These are phyloP conservation scores for Chondrus crispus DNA, from an alignment of 23 red algal species.

Conservation along the genomic window DNA sequence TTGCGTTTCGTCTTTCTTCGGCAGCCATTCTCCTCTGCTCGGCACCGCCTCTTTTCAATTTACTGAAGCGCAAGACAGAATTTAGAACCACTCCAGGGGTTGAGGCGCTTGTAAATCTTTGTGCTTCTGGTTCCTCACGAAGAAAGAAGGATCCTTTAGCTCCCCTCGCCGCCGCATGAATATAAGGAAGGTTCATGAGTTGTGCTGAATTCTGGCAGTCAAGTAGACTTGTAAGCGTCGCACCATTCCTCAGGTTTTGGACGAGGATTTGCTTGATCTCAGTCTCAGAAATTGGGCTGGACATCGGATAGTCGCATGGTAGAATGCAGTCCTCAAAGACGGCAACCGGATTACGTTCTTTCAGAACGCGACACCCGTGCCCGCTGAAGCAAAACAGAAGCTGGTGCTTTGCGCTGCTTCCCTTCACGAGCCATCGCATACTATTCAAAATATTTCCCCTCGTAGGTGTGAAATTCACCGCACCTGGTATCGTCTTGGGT, in stretches of 20 bases:
- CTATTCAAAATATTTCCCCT: conserved; percentile 24
- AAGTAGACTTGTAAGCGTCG: conserved; percentile 2
- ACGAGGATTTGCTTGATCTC: neutral
- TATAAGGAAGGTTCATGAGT: conserved; percentile 26
- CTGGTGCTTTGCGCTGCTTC: neutral
- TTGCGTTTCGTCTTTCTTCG: conserved; percentile 12
- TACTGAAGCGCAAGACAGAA: neutral
- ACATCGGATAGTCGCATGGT: conserved; percentile 33
- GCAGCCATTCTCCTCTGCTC: neutral
- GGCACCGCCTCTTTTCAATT: neutral
- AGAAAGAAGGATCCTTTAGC: neutral
- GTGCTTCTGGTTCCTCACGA: neutral
- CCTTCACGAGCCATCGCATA: conserved; percentile 32
- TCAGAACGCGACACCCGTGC: neutral
- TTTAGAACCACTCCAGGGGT: neutral
- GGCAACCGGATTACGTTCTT: neutral
- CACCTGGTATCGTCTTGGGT: conserved; percentile 12
- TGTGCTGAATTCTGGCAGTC: conserved; percentile 30
- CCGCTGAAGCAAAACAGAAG: conserved; percentile 45
- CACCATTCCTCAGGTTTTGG: conserved; percentile 12
- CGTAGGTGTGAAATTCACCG: conserved; percentile 14
- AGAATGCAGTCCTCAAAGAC: conserved; percentile 12
- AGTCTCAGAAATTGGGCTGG: neutral
- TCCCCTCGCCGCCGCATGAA: conserved; percentile 9
- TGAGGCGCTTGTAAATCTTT: neutral